A percentile compares a stretch with the other conserved stretches of the same genome.
Evolutionary conservation across 2,329 filamentous ascomycete genomes (phyloP).

Genomic region (Colletotrichum sp.): DNA sequence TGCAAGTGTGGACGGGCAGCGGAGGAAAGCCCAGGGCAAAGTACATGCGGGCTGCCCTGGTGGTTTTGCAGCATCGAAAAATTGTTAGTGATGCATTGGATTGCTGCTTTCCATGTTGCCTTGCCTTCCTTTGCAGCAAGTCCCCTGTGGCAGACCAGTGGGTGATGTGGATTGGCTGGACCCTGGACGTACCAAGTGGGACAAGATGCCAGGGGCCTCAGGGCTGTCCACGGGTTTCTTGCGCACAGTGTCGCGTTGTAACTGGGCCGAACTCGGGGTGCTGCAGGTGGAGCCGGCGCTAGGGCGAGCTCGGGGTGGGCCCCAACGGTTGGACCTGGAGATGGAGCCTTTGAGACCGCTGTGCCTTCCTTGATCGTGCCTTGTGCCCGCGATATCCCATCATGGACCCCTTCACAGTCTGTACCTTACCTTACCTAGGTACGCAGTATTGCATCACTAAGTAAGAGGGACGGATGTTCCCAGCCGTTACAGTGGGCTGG

Average conservation of each 20-base stretch:
- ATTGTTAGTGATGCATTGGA: not conserved
- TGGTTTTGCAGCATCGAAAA: not conserved
- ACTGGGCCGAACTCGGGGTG: constrained; percentile 2
- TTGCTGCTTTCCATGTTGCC: not conserved
- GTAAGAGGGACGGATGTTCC: not conserved
- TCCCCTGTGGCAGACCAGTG: not conserved
- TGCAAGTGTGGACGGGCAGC: not conserved
- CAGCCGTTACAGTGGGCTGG: not conserved
- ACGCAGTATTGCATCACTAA: not conserved
- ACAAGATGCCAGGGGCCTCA: not conserved
- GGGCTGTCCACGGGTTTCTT: not conserved
- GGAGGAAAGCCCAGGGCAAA: not conserved
- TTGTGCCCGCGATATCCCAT: not conserved
- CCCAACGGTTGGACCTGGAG: not conserved
- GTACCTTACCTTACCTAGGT: not conserved
- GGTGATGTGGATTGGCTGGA: constrained; percentile 7
- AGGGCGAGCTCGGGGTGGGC: constrained; percentile 1
- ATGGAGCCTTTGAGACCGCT: not conserved
- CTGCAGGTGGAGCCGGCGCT: not conserved
- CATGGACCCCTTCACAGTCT: not conserved
- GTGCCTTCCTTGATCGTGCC: not conserved
- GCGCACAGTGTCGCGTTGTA: not conserved
- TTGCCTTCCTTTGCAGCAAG: not conserved
- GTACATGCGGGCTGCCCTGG: not conserved
- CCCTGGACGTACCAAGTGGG: constrained; percentile 2